Conservation (phyloP, 179 eudicot genomes). For the Silene vulgaris region DNA sequence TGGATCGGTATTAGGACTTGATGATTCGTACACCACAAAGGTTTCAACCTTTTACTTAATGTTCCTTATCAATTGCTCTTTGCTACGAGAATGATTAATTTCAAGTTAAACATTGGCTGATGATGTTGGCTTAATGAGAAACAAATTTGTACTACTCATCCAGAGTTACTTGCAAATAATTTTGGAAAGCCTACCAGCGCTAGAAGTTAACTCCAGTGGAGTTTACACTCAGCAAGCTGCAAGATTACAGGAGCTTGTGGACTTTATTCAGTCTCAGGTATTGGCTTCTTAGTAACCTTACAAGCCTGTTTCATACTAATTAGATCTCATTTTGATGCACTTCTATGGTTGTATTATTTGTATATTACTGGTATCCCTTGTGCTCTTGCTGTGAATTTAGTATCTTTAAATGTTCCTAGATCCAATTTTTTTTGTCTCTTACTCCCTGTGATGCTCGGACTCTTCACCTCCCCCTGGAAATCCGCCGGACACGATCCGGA, state of each 20-base stretch:
- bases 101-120: not conserved
- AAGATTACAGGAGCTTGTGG: conserved; percentile 82
- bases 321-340: not conserved
- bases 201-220: conserved; percentile 68
- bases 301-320: not conserved
- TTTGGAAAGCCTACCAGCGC: conserved; percentile 66
- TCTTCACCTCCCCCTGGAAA: too few species aligned
- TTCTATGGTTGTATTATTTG: not conserved
- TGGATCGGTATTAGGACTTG: conserved; percentile 73
- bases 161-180: conserved; percentile 88
- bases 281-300: not conserved
- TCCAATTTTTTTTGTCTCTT: not conserved
- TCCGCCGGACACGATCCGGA: too few species aligned
- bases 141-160: conserved; percentile 22
- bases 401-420: not conserved
- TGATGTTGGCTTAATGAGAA: conserved; percentile 6
- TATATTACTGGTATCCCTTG: not conserved
- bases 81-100: not conserved
- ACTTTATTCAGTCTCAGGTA: conserved; percentile 88
- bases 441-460: too few species aligned
- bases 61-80: not conserved
- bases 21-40: conserved; percentile 91
- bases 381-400: not conserved
- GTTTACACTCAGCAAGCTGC: conserved; percentile 83
- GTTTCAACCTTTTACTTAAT: conserved; percentile 31